Base-by-base conservation (phyloP, 345 rosid species). In the Xanthoceras sorbifolium region DNA sequence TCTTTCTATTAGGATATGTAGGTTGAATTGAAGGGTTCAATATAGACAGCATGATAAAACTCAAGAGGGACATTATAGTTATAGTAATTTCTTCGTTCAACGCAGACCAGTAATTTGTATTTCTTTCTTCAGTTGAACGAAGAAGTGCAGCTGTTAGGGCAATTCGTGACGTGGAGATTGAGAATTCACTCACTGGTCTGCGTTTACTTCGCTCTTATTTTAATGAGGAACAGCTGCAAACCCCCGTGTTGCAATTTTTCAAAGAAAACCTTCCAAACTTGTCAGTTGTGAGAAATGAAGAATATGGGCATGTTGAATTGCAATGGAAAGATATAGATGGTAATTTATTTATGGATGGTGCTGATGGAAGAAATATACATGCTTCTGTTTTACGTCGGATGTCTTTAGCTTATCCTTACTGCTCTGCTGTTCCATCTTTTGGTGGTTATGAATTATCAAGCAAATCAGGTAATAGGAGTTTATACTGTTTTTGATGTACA, bases 81-180 rank as follows among this genome's bases (percentile, higher is more conserved):
- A 15, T 48, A n/a, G n/a, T n/a, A n/a, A n/a, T n/a, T n/a, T n/a
- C n/a, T n/a, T n/a, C n/a, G n/a, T n/a, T n/a, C n/a, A n/a, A n/a
- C n/a, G n/a, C n/a, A n/a, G n/a, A 9, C 5, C 4, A 46, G 15
- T 3, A 31, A 31, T 32, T 31, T 7, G 25, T 15, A 5, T 69
- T 40, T 61, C 12, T 32, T 75, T 64, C 52, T 71, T 54, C 83
- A 93, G 98, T 87, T 71, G 89, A 96, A 64, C 84, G 93, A 61
- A 87, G 87, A 79, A 75, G 81, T 69, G 90, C 86, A 75, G 98
- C 97, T 62, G 82, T 91, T 22, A 93, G 90, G 66, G 92, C 94
- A 10, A 86, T 86, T 14, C 89, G 97, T 61, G 97, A 93, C 75
- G 88, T 91, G 74, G 93, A 91, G 80, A 84, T 91, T 71, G 94